Percentiles rank a stretch among this genome's conserved stretches.
phyloP scores from a whole-genome alignment of 2,329 filamentous ascomycete species.

The Lecanicillium sp. region DNA sequence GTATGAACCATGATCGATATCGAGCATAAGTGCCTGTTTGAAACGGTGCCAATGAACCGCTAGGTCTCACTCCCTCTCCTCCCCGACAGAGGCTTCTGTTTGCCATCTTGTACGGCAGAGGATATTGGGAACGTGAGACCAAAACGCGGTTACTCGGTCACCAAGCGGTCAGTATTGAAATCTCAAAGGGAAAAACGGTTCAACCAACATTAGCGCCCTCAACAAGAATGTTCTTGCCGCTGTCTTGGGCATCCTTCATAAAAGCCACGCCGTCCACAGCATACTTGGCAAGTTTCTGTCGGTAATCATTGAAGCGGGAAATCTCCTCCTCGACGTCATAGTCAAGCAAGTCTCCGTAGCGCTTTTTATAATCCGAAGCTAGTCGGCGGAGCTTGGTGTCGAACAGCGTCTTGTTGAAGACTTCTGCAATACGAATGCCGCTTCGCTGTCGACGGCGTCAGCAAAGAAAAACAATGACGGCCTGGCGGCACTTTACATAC shows the following conservation, averaged over 20 bases:
- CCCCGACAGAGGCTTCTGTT: too few species aligned
- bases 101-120: slow-evolving; percentile 9
- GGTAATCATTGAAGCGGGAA: slow-evolving; percentile 48
- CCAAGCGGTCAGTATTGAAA: slow-evolving; percentile 21
- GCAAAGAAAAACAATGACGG: slow-evolving; percentile 6
- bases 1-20: slow-evolving; percentile 45
- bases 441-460: slow-evolving; percentile 36
- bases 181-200: slow-evolving; percentile 8
- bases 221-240: slow-evolving; percentile 52
- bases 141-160: slow-evolving; percentile 13
- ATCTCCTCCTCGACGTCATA: slow-evolving; percentile 66
- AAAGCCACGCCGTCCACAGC: slow-evolving; percentile 60
- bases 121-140: slow-evolving; percentile 14
- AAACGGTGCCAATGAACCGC: slow-evolving; percentile 12
- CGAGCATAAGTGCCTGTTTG: slow-evolving; percentile 50
- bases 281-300: slow-evolving; percentile 47
- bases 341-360: slow-evolving; percentile 57
- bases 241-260: slow-evolving; percentile 51
- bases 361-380: slow-evolving; percentile 51
- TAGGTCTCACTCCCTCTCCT: slow-evolving; percentile 12
- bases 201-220: slow-evolving; percentile 54
- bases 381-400: slow-evolving; percentile 57
- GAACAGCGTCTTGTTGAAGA: slow-evolving; percentile 59
- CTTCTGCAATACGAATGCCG: slow-evolving; percentile 58
- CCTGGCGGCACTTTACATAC: slow-evolving; percentile 10